Evolutionary conservation across 2,329 filamentous ascomycete genomes (phyloP), one percentile per base, ranked within the genome.

Genomic region (Paradendryphiella salina): DNA sequence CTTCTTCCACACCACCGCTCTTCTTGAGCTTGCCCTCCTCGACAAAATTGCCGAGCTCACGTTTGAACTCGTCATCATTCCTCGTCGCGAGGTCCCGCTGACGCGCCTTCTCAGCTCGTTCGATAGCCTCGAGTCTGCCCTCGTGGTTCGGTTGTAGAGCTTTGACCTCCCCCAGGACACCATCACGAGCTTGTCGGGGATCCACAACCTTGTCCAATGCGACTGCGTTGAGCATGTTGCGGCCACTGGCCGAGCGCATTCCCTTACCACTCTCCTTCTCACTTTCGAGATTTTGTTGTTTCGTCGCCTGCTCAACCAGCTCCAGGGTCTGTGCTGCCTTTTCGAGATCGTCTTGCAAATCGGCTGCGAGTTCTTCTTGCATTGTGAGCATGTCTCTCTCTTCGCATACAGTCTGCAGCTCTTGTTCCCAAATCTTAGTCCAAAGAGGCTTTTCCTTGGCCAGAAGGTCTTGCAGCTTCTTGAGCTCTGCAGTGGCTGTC

Each of bases 391-490:
- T 86, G 69, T 97, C 93, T 60, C 92, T 86, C 67, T 96, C 94
- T 71, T 96, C 91, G 76, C 94, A 97, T 2, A 99, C 93, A 44
- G 93, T 87, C 73, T 97, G 90, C 37, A 99, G 80, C 73, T 97
- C 92, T 75, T 95, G 92, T 82, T 97, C 93, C 94, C 94, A 99
- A 59, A 97, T 96, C 83, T 96, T 96, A 46, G 91, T 96, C 93
- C 94, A 99, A 50, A 96, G 80, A 0, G 94, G 94, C 74, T 96
- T 96, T 81, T 99, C 94, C 38, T 85, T 84, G 64, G 86, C 87
- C 76, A 99, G 83, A 77, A 89, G 96, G 13, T 96, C 92, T 70
- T 96, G 89, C 82, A 99, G 87, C 76, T 89, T 92, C 81, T 90
- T 94, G 56, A 99, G 84, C 67, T 96, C 92, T 67, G 90, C 87